phyloP scores from a whole-genome alignment of 345 rosid genomes.

The Eucalyptus decipiens region DNA sequence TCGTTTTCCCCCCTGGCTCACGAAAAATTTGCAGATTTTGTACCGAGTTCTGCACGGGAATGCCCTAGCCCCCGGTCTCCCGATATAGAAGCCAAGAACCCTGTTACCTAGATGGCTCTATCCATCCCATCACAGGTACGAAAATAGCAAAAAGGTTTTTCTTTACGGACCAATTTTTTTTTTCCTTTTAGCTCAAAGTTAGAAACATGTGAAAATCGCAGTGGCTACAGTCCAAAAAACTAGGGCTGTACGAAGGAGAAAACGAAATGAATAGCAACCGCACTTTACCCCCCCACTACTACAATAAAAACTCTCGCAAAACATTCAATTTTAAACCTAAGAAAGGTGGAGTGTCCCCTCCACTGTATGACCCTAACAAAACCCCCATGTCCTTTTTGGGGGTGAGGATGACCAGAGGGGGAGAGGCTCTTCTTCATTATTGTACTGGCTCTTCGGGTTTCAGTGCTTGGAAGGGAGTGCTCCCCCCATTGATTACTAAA shows the following conservation, averaged over 20 bases:
- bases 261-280: not conserved
- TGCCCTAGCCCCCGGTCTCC: not conserved
- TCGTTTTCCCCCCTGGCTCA: not conserved
- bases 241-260: not conserved
- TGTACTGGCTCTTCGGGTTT: not conserved
- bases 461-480: not conserved
- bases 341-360: not conserved
- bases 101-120: not conserved
- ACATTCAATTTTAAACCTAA: not conserved
- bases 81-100: not conserved
- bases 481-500: not conserved
- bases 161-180: not conserved
- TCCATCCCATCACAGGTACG: not conserved
- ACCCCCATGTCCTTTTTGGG: not conserved
- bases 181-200: not conserved
- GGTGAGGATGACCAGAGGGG: not conserved
- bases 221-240: not conserved
- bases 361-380: not conserved
- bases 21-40: not conserved
- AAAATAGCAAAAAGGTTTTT: not conserved
- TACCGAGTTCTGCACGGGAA: not conserved
- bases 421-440: not conserved
- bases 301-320: not conserved
- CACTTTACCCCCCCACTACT: not conserved
- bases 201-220: not conserved